phyloP scores from a whole-genome alignment of 257 asterid species.

The Primulina eburnea region DNA sequence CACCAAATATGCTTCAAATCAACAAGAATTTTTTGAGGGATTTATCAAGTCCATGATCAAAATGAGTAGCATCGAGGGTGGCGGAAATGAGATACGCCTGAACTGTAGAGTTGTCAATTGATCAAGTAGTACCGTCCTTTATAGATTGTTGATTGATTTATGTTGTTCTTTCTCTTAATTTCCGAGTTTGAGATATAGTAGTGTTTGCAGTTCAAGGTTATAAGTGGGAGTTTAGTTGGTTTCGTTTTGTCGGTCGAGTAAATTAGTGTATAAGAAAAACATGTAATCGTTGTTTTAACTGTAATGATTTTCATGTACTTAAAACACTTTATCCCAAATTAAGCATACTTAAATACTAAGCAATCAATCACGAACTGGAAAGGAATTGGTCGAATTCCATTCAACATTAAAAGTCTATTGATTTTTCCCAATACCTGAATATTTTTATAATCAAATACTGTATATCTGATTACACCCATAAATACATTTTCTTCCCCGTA shows the following conservation, averaged over 20 bases:
- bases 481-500: too few relatives aligned
- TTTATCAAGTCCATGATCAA: constrained; percentile 75
- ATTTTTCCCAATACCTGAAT: too few relatives aligned
- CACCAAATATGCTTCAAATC: constrained; percentile 50
- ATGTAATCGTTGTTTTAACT: background rate
- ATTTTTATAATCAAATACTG: too few relatives aligned
- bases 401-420: too few relatives aligned
- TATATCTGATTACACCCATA: too few relatives aligned
- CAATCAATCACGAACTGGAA: background rate
- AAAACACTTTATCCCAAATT: background rate
- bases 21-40: constrained; percentile 47
- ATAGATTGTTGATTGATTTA: background rate
- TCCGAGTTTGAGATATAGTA: background rate
- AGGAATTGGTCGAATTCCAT: background rate
- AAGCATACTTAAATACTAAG: background rate
- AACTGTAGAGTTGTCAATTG: constrained; percentile 51
- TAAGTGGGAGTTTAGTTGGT: too few relatives aligned
- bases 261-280: background rate
- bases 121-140: background rate
- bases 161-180: too few relatives aligned
- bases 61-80: constrained; percentile 68
- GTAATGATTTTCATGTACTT: background rate
- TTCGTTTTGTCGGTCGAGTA: background rate
- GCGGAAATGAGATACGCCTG: constrained; percentile 54
- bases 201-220: background rate